Evolutionary conservation across 345 rosid species (phyloP), one percentile per base, ranked within the genome.

Genomic region (Eucalyptus caleyi): DNA sequence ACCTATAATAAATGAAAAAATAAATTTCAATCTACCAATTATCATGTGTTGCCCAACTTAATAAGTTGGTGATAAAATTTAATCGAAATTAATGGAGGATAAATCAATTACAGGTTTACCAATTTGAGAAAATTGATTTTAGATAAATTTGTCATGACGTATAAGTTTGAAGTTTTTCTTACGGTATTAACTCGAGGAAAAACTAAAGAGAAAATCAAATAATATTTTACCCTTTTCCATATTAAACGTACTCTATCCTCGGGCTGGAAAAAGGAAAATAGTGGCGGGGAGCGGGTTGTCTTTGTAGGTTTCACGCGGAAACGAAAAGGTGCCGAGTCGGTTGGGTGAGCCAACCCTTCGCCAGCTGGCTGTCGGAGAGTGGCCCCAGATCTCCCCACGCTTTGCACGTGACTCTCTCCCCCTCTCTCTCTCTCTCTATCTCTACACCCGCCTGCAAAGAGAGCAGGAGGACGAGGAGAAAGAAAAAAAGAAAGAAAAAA

Each of bases 321-420:
- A 50, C 30, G 88, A 42, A 86, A 86, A 18, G 3, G 85, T 65
- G 30, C 47, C 16, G 30, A 23, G 85, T 77, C 85, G 13, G 85
- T 40, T 77, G 85, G 85, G 26, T 6, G 88, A 37, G 88, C 77
- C 86, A 50, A 50, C 56, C 56, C 53, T n/a, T 32, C 47, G 87
- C 87, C 90, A 88, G 87, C 87, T 88, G 90, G 90, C 86, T 81
- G 87, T 77, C 67, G 69, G 89, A 16, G 85, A 77, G 85, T 77
- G 85, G 85, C 85, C 81, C 83, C 81, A 45, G 88, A 83, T 40
- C 69, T 88, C 90, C 77, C 77, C 90, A 45, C 90, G 87, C 87
- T 59, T 88, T 56, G 87, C 90, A 88, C 90, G 90, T 82, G 90
- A 56, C 77, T n/a, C 77, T 14, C 19, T 32, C 72, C 3, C 8